Evolutionary conservation across 225 moss, liverwort and hornwort genomes (phyloP).

Genomic region (Pseudisothecium myosuroides): DNA sequence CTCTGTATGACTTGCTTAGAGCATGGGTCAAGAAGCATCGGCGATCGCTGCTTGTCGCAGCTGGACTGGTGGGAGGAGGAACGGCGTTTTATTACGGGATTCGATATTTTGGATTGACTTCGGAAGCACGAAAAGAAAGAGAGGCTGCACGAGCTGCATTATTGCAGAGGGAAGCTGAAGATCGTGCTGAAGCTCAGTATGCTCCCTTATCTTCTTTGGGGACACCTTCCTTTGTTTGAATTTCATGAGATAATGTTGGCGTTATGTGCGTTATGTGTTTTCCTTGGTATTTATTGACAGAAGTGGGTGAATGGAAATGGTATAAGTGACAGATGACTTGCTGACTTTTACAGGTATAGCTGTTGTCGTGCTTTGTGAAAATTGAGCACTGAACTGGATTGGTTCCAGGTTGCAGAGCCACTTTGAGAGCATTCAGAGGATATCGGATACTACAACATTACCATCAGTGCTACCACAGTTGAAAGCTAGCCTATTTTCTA

Average conservation of each 20-base stretch:
- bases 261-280: not conserved
- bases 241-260: not conserved
- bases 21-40: conserved; percentile 81
- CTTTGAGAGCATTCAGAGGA: conserved; percentile 95
- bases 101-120: conserved; percentile 37
- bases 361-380: not conserved
- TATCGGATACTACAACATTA: conserved; percentile 88
- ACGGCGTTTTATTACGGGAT: conserved; percentile 46
- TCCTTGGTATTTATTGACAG: not conserved
- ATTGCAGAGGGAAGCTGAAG: conserved; percentile 75
- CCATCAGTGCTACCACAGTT: conserved; percentile 81
- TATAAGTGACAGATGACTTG: conserved; percentile 18
- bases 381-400: conserved; percentile 12
- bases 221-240: not conserved
- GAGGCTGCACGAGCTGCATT: conserved; percentile 49
- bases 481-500: conserved; percentile 69
- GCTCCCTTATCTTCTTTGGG: conserved; percentile 3
- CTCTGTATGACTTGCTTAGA: conserved; percentile 22
- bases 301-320: not conserved
- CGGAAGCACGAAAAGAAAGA: conserved; percentile 44
- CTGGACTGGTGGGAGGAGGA: conserved; percentile 76
- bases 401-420: conserved; percentile 87
- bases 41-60: conserved; percentile 56
- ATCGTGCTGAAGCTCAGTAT: conserved; percentile 98
- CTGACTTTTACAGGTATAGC: conserved; percentile 10